A percentile compares a stretch with the other conserved stretches of the same genome.
Evolutionary conservation across 1,284 basidiomycete genomes (phyloP).

Genomic region (Prillingera fragicola): DNA sequence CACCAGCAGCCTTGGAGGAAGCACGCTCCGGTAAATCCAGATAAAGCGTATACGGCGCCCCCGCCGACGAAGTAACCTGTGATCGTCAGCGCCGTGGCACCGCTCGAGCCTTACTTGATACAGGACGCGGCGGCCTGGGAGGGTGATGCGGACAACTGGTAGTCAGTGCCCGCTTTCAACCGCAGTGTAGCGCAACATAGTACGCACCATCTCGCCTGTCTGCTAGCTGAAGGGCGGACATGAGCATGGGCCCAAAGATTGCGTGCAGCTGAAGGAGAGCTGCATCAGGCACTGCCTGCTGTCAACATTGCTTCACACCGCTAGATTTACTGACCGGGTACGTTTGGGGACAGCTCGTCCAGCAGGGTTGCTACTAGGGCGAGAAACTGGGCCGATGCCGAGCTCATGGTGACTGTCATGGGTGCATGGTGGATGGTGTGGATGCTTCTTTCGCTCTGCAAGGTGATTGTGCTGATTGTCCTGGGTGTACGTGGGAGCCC

Average conservation of each 20-base stretch:
- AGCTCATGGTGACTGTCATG: no score
- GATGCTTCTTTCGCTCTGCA: no score
- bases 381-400: no score
- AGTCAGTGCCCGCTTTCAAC: slow-evolving; percentile 5
- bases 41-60: slow-evolving; percentile 37
- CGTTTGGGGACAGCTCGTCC: no score
- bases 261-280: slow-evolving; percentile 33
- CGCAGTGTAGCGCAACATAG: background rate
- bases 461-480: no score
- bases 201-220: slow-evolving; percentile 39
- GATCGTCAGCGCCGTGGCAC: no score
- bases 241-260: slow-evolving; percentile 40
- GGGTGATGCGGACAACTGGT: slow-evolving; percentile 25
- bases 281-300: slow-evolving; percentile 22
- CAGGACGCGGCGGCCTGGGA: slow-evolving; percentile 25
- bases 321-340: no score
- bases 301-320: no score
- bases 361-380: no score
- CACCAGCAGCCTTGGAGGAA: no score
- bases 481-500: no score
- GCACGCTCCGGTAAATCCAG: slow-evolving; percentile 26
- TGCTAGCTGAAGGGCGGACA: slow-evolving; percentile 39
- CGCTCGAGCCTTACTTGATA: slow-evolving; percentile 30
- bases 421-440: no score
- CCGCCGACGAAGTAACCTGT: slow-evolving; percentile 34